A percentile compares a stretch with the other conserved stretches of the same genome.
These are phyloP conservation scores for slime mould (Dictyostelium discoideum) DNA, from an alignment of 78 protist species.

Conservation along the genomic window DNA sequence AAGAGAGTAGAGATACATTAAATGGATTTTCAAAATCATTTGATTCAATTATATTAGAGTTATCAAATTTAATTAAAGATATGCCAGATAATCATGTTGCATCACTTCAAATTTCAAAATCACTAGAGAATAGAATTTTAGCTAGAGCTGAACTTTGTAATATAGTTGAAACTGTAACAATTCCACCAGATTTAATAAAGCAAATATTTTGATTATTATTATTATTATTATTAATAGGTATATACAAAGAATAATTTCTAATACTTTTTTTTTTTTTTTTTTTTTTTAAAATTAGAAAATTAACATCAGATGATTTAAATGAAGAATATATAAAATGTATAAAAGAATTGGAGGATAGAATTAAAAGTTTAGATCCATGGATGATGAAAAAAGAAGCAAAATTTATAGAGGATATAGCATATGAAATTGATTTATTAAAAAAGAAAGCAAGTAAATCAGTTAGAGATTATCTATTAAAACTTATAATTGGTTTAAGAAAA, in stretches of 20 bases:
- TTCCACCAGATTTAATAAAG: slow-evolving; percentile 62
- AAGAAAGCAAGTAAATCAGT: slow-evolving; percentile 66
- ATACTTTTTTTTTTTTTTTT: not conserved
- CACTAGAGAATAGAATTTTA: slow-evolving; percentile 35
- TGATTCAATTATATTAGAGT: slow-evolving; percentile 23
- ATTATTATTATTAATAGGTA: not conserved
- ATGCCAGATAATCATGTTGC: slow-evolving; percentile 74
- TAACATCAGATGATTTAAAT: slow-evolving; percentile 38
- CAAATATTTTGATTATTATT: not conserved
- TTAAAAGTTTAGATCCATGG: slow-evolving; percentile 33
- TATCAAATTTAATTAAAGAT: slow-evolving; percentile 55
- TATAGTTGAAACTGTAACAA: slow-evolving; percentile 27
- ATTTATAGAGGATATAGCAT: slow-evolving; percentile 65
- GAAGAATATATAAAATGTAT: slow-evolving; percentile 67
- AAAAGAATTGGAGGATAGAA: not conserved
- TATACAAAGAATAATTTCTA: not conserved
- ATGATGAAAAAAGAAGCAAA: slow-evolving; percentile 62
- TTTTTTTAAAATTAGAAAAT: not conserved
- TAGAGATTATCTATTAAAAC: slow-evolving; percentile 49
- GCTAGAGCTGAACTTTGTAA: slow-evolving; percentile 26
- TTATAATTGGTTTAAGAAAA: slow-evolving; percentile 52
- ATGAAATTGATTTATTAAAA: slow-evolving; percentile 61
- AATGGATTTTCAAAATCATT: slow-evolving; percentile 15
- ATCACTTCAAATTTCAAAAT: slow-evolving; percentile 20
- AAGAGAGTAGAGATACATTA: slow-evolving; percentile 9